A percentile compares a stretch with the other conserved stretches of the same genome.
These are phyloP conservation scores for Agaricus subrufescens DNA, from an alignment of 768 basidiomycete species.

Conservation along the genomic window DNA sequence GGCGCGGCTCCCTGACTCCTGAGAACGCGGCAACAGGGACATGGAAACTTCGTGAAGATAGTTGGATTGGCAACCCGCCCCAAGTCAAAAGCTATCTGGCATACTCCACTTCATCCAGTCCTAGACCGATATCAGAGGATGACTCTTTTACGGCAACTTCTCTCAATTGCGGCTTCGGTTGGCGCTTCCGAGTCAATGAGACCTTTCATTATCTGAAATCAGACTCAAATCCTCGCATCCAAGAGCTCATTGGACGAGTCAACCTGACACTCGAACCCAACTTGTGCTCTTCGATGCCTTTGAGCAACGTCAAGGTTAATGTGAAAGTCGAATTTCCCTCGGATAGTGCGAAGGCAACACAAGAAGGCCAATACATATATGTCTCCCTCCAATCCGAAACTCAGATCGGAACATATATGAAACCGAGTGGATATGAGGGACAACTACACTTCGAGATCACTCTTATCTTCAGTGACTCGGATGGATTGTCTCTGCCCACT, in stretches of 20 bases:
- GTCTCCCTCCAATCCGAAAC: not conserved
- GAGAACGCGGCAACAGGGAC: no score
- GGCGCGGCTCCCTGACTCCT: no score
- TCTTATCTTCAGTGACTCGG: not conserved
- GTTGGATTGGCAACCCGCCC: not conserved
- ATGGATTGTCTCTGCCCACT: not conserved
- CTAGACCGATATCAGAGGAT: not conserved
- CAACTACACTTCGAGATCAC: slow-evolving; percentile 1
- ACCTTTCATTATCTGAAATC: not conserved
- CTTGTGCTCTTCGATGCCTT: not conserved
- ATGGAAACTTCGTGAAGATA: not conserved
- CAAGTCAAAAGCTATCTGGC: slow-evolving; percentile 2
- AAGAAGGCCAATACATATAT: not conserved
- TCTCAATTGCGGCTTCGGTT: slow-evolving; percentile 3
- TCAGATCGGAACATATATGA: not conserved
- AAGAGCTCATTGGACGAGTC: not conserved
- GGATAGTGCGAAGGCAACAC: not conserved
- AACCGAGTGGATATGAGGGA: not conserved
- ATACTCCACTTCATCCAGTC: not conserved
- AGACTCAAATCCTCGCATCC: not conserved
- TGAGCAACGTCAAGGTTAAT: not conserved
- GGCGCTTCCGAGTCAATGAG: slow-evolving; percentile 1
- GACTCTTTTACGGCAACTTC: not conserved
- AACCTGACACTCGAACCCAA: not conserved
- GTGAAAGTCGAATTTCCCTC: not conserved